Base-by-base conservation (phyloP, 345 rosid genomes). In the Eucalyptus victrix region DNA sequence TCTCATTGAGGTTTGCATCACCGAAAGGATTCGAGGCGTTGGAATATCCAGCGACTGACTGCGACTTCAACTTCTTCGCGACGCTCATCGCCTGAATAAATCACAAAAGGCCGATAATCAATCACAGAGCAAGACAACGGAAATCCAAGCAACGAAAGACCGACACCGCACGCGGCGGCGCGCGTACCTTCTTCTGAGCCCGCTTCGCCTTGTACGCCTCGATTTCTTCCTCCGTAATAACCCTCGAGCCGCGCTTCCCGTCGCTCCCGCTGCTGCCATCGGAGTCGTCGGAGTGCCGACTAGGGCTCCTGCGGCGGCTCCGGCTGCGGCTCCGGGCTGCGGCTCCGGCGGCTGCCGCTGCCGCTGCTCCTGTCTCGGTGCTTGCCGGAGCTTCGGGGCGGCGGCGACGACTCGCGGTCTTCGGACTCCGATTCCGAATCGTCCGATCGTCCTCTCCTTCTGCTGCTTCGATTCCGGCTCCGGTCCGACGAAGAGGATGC, bases 11-110 rank as follows among this genome's bases (percentile, higher is more conserved):
- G 92, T 98, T 97, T 13, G 98, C 92, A 93, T 98, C 99, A 32
- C 99, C 99, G 91, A 98, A 98, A 8, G 99, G 99, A 88, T 98
- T 98, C 1, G 99, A 98, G 92, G 96, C 98, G 88, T 98, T 98
- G 5, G 99, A 96, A 91, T 98, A 98, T 40, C 99, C 99, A 3
- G 98, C 95, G 8, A 95, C 97, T 1, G 97, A 88, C 62, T 93
- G 96, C 2, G 95, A 90, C 94, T 94, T 97, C 93, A 97, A 91
- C 89, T 97, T 97, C 94, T 96, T 97, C 7, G 99, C 97, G 69
- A 93, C 95, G 60, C 93, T 91, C 93, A 91, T 89, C 14, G 98
- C 99, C 99, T 97, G 30, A 83, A 86, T 30, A 65, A 65, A 88
- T 51, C 67, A 53, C 47, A 80, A 60, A 62, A 11, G 45, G 47